A percentile compares a stretch with the other conserved stretches of the same genome.
phyloP scores from a whole-genome alignment of 1,284 basidiomycete genomes.

The Ustilago bromivora region DNA sequence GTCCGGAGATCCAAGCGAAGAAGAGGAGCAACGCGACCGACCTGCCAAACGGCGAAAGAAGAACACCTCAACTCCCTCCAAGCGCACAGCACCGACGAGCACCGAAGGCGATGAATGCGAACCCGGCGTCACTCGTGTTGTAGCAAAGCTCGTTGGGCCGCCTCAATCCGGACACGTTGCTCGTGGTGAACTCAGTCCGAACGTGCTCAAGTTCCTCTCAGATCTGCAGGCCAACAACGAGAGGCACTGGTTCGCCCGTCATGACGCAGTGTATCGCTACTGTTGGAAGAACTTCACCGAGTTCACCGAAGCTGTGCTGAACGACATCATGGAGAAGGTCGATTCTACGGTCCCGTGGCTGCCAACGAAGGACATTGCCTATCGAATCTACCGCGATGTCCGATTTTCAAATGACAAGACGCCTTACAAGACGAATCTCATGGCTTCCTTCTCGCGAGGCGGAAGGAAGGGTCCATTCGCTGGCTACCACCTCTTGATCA shows the following conservation, averaged over 20 bases:
- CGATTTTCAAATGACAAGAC: constrained; percentile 94
- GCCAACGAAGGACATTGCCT: constrained; percentile 85
- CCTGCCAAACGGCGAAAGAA: constrained; percentile 22
- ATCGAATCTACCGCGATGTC: constrained; percentile 76
- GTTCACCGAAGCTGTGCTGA: constrained; percentile 79
- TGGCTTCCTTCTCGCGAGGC: constrained; percentile 81
- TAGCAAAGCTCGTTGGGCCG: constrained; percentile 34
- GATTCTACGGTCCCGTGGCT: constrained; percentile 85
- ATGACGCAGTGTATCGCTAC: constrained; percentile 71
- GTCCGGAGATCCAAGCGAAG: constrained; percentile 10
- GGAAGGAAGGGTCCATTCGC: constrained; percentile 85
- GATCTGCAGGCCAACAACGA: constrained; percentile 81
- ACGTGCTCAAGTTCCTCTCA: constrained; percentile 82
- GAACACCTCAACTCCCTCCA: constrained; percentile 2
- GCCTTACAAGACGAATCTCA: constrained; percentile 85
- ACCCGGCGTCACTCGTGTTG: constrained; percentile 36
- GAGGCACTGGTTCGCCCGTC: constrained; percentile 79
- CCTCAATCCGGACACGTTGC: constrained; percentile 73
- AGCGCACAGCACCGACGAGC: background rate
- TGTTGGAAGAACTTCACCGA: constrained; percentile 79
- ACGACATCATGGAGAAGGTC: constrained; percentile 76
- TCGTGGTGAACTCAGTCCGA: constrained; percentile 84
- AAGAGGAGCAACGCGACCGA: constrained; percentile 8
- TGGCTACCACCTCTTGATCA: constrained; percentile 69
- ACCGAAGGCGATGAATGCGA: constrained; percentile 15